Base-by-base conservation (phyloP, 176 grass and related monocot genomes). In the Miscanthus lutarioriparius region DNA sequence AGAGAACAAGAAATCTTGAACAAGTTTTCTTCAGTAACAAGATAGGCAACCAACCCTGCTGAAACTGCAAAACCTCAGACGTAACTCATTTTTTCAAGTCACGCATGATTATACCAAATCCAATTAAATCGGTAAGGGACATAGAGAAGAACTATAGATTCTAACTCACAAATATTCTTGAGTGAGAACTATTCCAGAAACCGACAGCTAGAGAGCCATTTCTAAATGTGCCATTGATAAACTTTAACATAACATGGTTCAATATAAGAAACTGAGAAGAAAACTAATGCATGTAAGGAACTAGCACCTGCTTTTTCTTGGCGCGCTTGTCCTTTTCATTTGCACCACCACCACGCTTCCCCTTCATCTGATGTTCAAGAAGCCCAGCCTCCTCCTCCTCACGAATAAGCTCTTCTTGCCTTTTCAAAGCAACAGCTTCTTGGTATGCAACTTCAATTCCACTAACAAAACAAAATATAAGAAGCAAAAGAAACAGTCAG, bases 401-500 rank as follows among this genome's bases (percentile, higher is more conserved):
- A 47, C 93, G 93, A 90, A 99, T 99, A 43, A 99, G 84, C 59
- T 99, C 93, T 75, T 99, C 97, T 77, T 99, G 97, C 79, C 97
- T 99, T 82, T 87, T 99, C 67, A 96, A 89, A 77, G 93, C 91
- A 89, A 99, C 93, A 65, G 88, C 90, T 86, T 99, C 93, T 92
- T 94, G 96, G 59, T 99, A 90, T 8, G 93, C 88, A 64, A 91
- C 88, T 86, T 99, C 96, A 83, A 99, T 91, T 84, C 87, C 90
- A 85, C 91, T 99, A 80, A 71, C 62, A 79, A 88, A 87, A 80
- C 39, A 94, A 90, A 85, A 84, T 40, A 22, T 44, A 90, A 86
- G 62, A 38, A 41, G 19, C 47, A 69, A 20, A 61, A 70, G 13
- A 4, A 83, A 61, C 4, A 83, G 44, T 71, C 25, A 77, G 54